Conservation (phyloP, 1,284 basidiomycete genomes). For the Boletellus deceptivus region DNA sequence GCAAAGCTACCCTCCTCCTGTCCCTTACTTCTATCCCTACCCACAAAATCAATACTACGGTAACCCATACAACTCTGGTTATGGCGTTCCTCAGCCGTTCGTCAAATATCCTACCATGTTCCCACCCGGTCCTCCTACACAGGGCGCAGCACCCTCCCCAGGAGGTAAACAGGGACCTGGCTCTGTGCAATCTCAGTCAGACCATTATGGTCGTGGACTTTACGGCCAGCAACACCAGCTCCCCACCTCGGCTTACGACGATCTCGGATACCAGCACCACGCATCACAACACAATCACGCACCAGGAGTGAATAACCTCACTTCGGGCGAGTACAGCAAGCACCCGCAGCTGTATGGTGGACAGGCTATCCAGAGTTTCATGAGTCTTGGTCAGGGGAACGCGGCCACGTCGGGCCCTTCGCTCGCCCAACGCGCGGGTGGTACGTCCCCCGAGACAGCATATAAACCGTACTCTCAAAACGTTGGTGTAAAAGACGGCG, state of each 20-base stretch:
- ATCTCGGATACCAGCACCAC: constrained; percentile 61
- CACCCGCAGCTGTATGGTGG: constrained; percentile 56
- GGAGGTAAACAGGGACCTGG: constrained; percentile 59
- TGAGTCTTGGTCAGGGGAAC: constrained; percentile 57
- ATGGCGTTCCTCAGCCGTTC: constrained; percentile 65
- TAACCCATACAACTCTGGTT: constrained; percentile 66
- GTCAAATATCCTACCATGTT: constrained; percentile 76
- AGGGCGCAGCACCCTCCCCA: constrained; percentile 59
- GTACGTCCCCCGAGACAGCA: constrained; percentile 63
- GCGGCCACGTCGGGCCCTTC: constrained; percentile 45
- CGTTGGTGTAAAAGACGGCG: constrained; percentile 55
- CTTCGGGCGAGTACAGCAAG: constrained; percentile 63
- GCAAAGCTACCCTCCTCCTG: constrained; percentile 56
- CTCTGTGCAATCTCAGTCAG: constrained; percentile 54
- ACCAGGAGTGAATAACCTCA: constrained; percentile 49
- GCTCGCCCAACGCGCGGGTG: constrained; percentile 45
- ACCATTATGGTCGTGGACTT: constrained; percentile 58
- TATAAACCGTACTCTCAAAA: constrained; percentile 69
- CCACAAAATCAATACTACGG: constrained; percentile 75
- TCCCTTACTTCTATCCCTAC: constrained; percentile 69
- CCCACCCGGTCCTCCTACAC: constrained; percentile 63
- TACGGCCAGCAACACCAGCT: constrained; percentile 62
- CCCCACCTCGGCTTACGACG: constrained; percentile 58
- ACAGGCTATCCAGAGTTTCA: constrained; percentile 67
- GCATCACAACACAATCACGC: constrained; percentile 51